Base-by-base conservation (phyloP, 352 stramenopile genomes). In the Phytophthora ohioensis region DNA sequence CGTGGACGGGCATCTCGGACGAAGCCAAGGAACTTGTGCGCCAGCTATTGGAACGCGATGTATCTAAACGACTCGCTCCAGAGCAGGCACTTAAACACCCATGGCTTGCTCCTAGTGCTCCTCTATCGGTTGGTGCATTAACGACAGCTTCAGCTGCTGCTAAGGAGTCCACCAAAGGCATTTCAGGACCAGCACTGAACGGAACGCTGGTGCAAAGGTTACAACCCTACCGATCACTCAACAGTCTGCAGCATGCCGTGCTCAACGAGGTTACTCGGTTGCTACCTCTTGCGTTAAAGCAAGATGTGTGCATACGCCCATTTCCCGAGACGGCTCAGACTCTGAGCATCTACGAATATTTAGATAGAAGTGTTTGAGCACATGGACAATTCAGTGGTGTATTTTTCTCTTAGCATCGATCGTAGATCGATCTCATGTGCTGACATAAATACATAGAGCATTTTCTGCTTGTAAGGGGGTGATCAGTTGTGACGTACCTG, bases 131-230 rank as follows among this genome's bases (percentile, higher is more conserved):
- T 45, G 53, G 48, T 42, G 72, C 62, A 4, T 58, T 54, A 15
- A 59, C 59, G 10, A 80, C 76, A n/a, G 53, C 69, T 39, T 71
- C 53, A 11, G 58, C 64, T 57, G 66, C 73, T 36, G 67, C 71
- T 11, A 69, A 73, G 15, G 68, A 72, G 39, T 57, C 56, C 17
- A 73, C 63, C 2, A 77, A 78, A 8, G 66, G 65, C 2, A 64
- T 71, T 30, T 54, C 70, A 21, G 71, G 67, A 5, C 72, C 71
- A 38, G 69, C 67, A 42, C 69, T 94, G 3, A 69, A 86, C 27
- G 87, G 87, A 35, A 91, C 87, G 47, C 68, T 94, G 7, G 82
- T 94, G 31, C 87, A 94, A 62, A 80, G 84, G 4, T 65, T 94
- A 27, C 87, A 94, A 45, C 71, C 92, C 13, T 91, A 94, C 59